Base-by-base conservation (phyloP, 73 alveolate genomes). In the Effrenium voratum region DNA sequence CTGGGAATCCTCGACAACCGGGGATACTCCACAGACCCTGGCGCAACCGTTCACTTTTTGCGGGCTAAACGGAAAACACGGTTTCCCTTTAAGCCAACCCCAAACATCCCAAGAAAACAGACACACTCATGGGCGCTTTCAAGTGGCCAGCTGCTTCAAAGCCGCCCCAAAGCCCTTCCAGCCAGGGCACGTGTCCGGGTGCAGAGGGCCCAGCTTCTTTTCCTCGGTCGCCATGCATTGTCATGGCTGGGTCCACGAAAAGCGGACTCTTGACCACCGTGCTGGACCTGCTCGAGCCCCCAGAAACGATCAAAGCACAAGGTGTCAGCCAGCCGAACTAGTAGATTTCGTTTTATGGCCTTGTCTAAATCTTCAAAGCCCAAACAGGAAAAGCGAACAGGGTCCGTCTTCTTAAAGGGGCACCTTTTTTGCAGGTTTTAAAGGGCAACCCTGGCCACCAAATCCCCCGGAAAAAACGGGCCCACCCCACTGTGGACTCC, bases 201-300 rank as follows among this genome's bases (percentile, higher is more conserved):
- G 95, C 36, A 87, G 70, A n/a, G 60, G 95, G 75, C 95, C 95
- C 32, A 59, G 47, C 49, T 87, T 87, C 70, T 77, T 63, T n/a
- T 87, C 95, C 95, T 87, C 45, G 16, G 66, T 12, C 19, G 83
- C 45, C 28, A 52, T 52, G 63, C 63, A 52, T 8, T 52, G 63
- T 12, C 8, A 8, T 52, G 26, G 19, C 63, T 12, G 19, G 19
- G 8, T 8, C 8, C 8, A 12, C 19, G 63, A 52, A 52, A 8
- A 12, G 8, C 63, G 63, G 19, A 12, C 63, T 52, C 19, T 8
- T 44, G 63, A 45, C 8, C 8, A 38, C 50, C 32, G 30, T 28
- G 38, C 34, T 1, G 82, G 47, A 28, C 38, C 82, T 34, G 6
- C 50, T 72, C 38, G n/a, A n/a, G n/a, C 34, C 34, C 6, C 40